Base-by-base conservation (phyloP, 306 rosid species). In the Clitoria ternatea region DNA sequence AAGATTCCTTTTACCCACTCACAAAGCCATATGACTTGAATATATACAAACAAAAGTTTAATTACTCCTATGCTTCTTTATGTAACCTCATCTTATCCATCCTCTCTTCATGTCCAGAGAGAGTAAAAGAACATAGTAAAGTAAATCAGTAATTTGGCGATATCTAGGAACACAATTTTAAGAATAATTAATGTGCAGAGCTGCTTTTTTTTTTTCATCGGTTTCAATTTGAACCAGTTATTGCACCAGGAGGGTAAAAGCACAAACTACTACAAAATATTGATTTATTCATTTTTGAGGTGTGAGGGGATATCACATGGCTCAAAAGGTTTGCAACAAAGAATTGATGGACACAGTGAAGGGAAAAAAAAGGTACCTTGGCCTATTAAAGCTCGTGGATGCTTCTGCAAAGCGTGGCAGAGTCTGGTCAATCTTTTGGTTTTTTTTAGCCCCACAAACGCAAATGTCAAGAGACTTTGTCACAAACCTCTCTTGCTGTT, bases 351-450 rank as follows among this genome's bases (percentile, higher is more conserved):
- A 37, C 37, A 10, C 30, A 42, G 23, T 7, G 54, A 37, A 61
- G 4, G 19, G 20, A 35, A 29, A 1, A 24, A 27, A 52, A 72
- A 73, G 77, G 30, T 80, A 74, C 71, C 77, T 77, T 69, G 36
- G 70, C 19, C 65, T 33, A 45, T 4, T 75, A 65, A 84, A 65
- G 80, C 27, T 55, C n/a, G 73, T 63, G 68, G 80, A 76, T 79
- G 86, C 77, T 75, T 79, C 83, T 81, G 84, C 83, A 73, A 76
- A 79, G 79, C 23, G 75, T 74, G 77, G 77, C 80, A 67, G 81
- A 49, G 76, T 74, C 61, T 61, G 83, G 82, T 77, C 82, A 82
- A 83, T 73, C 65, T 76, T 70, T 47, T 66, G 72, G 78, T 44
- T 32, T 44, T 57, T 79, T 61, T 65, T 73, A 69, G 82, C 78